Conservation (phyloP, 495 filamentous ascomycete species). For the Massariosphaeria phaeospora region DNA sequence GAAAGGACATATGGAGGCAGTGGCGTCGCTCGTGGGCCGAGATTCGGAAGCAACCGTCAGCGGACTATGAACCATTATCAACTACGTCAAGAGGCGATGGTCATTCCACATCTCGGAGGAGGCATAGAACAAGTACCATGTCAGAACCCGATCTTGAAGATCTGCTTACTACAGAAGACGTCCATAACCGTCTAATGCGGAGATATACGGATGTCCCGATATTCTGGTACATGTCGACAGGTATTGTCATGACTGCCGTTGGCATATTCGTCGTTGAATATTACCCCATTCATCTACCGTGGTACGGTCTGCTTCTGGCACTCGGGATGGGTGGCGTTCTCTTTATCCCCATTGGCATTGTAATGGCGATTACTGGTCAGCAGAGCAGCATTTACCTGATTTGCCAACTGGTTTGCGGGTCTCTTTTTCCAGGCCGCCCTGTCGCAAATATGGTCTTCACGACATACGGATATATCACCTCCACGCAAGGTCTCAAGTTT, state of each 20-base stretch:
- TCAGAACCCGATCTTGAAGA: constrained; percentile 47
- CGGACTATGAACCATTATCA: constrained; percentile 32
- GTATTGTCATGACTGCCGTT: constrained; percentile 63
- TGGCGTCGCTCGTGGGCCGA: constrained; percentile 40
- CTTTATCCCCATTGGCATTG: constrained; percentile 75
- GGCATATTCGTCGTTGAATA: constrained; percentile 82
- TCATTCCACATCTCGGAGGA: constrained; percentile 4
- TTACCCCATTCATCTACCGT: constrained; percentile 70
- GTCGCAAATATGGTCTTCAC: constrained; percentile 88
- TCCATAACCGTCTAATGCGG: constrained; percentile 73
- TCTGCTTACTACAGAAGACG: constrained; percentile 62
- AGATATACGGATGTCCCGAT: constrained; percentile 70
- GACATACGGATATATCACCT: constrained; percentile 74
- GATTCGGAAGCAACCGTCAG: constrained; percentile 16
- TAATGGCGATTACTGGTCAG: constrained; percentile 82
- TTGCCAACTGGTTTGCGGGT: constrained; percentile 76
- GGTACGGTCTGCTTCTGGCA: constrained; percentile 73
- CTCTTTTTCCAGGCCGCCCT: constrained; percentile 71
- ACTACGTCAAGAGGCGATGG: constrained; percentile 3
- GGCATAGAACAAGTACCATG: constrained; percentile 10
- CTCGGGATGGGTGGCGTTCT: constrained; percentile 66
- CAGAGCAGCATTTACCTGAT: constrained; percentile 76
- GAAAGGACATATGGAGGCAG: constrained; percentile 66
- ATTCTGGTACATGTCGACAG: constrained; percentile 69
- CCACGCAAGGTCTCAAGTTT: constrained; percentile 80